Base-by-base conservation (phyloP, 805 yeast genomes). In the Saccharomycopsis amapae region DNA sequence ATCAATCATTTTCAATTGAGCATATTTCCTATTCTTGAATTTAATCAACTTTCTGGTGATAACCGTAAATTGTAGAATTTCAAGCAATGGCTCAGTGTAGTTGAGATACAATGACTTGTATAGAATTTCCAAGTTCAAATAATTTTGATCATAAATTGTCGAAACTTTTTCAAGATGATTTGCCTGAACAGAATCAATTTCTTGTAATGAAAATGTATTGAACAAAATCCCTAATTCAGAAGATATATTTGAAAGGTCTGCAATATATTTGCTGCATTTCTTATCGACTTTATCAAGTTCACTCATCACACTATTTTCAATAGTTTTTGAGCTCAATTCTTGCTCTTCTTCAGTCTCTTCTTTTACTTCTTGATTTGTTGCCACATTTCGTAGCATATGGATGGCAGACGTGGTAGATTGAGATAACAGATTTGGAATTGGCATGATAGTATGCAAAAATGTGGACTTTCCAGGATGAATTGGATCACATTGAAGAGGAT, bases 401-500 rank as follows among this genome's bases (percentile, higher is more conserved):
- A 26, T 18, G 5, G 46, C 12, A 7, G 41, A n/a, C 13, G 34
- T 20, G 19, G 25, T 17, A 10, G 44, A 13, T 18, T n/a, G 30
- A 5, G 46, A 23, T 19, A 38, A 26, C n/a, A 39, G 31, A 17
- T 18, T 38, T 12, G 54, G 54, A 5, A 51, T 31, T 20, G 54
- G 54, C 40, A 51, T 22, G 13, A 33, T 15, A 12, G 31, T 32
- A 31, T 51, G 52, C 19, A 51, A 40, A 4, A n/a, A 15, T 24
- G 26, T 31, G 9, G 49, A 41, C 12, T 38, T 40, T 33, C 45
- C 50, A 3, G 54, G 54, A 37, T 51, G 42, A 12, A 48, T 22
- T 15, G 54, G 54, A 24, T 51, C 50, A 22, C 52, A 48, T 37
- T 51, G 52, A 23, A 48, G 35, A 4, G 40, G 44, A 22, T 46